Evolutionary conservation across 129 eudicot species (phyloP).

Genomic region (Silybum marianum): DNA sequence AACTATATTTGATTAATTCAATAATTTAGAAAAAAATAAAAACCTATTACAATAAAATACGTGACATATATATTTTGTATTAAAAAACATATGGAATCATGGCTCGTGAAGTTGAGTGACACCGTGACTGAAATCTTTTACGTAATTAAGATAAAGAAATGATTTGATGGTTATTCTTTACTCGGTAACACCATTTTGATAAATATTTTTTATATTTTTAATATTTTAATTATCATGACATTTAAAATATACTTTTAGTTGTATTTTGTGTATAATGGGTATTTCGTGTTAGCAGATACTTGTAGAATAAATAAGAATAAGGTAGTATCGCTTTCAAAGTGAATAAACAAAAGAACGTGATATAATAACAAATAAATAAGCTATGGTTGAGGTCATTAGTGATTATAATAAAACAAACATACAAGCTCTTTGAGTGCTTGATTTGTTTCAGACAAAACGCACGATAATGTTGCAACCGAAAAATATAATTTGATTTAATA

Average conservation of each 20-base stretch:
- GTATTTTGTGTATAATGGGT: neutral
- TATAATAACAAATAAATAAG: no score
- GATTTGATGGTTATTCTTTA: no score
- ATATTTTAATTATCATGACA: neutral
- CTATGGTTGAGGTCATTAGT: no score
- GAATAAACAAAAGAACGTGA: neutral
- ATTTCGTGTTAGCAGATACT: neutral
- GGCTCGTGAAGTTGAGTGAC: neutral
- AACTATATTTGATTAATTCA: no score
- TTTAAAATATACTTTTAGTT: neutral
- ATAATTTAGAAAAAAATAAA: no score
- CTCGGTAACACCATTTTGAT: no score
- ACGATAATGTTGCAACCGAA: no score
- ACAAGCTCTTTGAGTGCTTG: neutral
- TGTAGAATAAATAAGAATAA: no score
- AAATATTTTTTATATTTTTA: no score
- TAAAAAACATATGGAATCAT: neutral
- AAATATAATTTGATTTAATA: no score
- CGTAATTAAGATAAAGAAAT: neutral
- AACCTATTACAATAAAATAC: no score
- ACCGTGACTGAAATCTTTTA: neutral
- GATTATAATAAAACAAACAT: no score
- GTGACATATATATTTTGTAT: neutral
- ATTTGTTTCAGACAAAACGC: neutral
- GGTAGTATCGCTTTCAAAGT: neutral